Percentiles rank a stretch among this genome's conserved stretches.
Conservation (phyloP, 2,329 filamentous ascomycete genomes). For the Sarocladiaceae sp. region DNA sequence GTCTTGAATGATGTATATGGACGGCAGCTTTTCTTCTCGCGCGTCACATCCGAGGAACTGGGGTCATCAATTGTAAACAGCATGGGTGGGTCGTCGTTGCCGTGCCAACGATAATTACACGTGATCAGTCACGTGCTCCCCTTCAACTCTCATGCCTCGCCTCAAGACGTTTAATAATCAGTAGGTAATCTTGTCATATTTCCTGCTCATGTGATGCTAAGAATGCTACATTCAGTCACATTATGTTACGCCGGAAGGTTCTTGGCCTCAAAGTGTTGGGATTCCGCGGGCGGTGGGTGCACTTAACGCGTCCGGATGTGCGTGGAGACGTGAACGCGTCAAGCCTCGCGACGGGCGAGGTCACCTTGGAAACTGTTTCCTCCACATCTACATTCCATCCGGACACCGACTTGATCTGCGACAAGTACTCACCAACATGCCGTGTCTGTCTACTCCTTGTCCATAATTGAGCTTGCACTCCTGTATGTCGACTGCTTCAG, state of each 20-base stretch:
- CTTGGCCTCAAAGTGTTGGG: too few species aligned
- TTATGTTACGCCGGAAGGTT: too few species aligned
- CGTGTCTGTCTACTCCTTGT: not conserved
- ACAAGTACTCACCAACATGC: not conserved
- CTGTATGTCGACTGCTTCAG: not conserved
- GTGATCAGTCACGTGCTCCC: conserved; percentile 8
- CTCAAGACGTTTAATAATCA: not conserved
- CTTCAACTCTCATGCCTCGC: not conserved
- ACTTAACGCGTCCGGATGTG: conserved; percentile 1
- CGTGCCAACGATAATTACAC: not conserved
- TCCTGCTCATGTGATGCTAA: too few species aligned
- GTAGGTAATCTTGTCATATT: not conserved
- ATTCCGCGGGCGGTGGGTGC: too few species aligned
- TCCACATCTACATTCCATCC: too few species aligned
- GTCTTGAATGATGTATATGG: too few species aligned
- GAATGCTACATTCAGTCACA: too few species aligned
- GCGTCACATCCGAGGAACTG: too few species aligned
- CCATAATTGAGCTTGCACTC: not conserved
- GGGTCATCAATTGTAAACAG: too few species aligned
- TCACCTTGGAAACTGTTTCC: too few species aligned
- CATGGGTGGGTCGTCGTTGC: not conserved
- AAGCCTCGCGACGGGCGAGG: not conserved
- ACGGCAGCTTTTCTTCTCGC: too few species aligned
- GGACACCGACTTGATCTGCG: not conserved
- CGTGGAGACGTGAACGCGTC: conserved; percentile 3